These are phyloP conservation scores for Dactylis glomerata DNA, from an alignment of 176 grass and related monocot genomes.

Conservation along the genomic window DNA sequence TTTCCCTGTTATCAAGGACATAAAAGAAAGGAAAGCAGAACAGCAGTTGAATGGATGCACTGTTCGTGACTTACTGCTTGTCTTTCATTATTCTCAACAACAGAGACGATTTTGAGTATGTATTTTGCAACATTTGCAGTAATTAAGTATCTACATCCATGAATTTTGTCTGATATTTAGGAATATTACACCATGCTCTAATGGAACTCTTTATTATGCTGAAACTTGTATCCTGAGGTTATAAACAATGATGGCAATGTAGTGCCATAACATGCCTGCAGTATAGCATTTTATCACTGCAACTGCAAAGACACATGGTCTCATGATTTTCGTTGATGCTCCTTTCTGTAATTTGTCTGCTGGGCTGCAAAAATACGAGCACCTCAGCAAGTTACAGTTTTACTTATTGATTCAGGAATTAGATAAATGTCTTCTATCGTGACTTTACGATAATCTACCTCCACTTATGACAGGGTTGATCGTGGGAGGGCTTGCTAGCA, in stretches of 20 bases:
- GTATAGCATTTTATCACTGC: not conserved
- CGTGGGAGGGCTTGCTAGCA: slow-evolving; percentile 68
- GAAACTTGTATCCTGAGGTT: not conserved
- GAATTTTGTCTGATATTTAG: not conserved
- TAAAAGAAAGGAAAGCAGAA: not conserved
- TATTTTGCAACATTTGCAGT: not conserved
- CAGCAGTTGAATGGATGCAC: not conserved
- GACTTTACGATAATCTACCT: not conserved
- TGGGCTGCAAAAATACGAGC: not conserved
- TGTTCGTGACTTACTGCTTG: not conserved
- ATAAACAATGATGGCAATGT: not conserved
- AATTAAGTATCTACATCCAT: not conserved
- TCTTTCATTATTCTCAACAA: not conserved
- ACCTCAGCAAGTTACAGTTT: not conserved
- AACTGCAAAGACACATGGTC: not conserved
- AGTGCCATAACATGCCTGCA: not conserved
- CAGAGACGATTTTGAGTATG: not conserved
- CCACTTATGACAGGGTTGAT: slow-evolving; percentile 51
- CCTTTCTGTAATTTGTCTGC: not conserved
- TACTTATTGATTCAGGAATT: not conserved
- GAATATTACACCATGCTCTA: not conserved
- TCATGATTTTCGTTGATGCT: not conserved
- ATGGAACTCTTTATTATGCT: not conserved
- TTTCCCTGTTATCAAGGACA: not conserved
- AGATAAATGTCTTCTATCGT: not conserved